Conservation (phyloP, 768 basidiomycete species). For the Russula emetica region DNA sequence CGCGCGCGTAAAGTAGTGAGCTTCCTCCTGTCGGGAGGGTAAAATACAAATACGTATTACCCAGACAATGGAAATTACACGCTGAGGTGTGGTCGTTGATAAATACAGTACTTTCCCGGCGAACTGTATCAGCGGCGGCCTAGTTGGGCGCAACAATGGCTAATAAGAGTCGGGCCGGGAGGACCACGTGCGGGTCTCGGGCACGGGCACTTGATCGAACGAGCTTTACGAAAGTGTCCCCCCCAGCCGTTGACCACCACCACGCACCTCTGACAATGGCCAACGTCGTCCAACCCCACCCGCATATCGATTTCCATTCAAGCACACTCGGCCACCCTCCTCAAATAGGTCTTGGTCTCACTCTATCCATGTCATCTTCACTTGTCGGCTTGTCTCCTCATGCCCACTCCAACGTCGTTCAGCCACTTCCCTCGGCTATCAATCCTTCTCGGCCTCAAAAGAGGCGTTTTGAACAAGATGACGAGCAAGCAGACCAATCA, state of each 20-base stretch:
- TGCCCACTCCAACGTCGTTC: conserved; percentile 46
- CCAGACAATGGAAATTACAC: background rate
- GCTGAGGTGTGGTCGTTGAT: no score
- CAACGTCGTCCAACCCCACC: conserved; percentile 53
- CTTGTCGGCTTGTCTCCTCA: conserved; percentile 48
- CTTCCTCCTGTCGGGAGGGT: no score
- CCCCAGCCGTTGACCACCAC: conserved; percentile 19
- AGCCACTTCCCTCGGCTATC: conserved; percentile 51
- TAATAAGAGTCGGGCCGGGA: background rate
- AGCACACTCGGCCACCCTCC: conserved; percentile 57
- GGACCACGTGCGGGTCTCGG: conserved; percentile 15
- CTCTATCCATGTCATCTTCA: conserved; percentile 46
- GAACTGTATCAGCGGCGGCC: no score
- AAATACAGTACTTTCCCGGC: no score
- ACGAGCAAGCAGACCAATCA: conserved; percentile 47
- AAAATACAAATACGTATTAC: no score
- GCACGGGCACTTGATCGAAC: background rate
- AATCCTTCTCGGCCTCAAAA: conserved; percentile 50
- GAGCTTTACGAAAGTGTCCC: conserved; percentile 19
- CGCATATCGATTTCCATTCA: conserved; percentile 60
- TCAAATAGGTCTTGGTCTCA: conserved; percentile 72
- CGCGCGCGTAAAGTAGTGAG: no score
- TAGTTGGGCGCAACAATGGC: no score
- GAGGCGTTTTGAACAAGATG: conserved; percentile 63
- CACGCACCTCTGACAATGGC: conserved; percentile 49